Evolutionary conservation across 2,329 filamentous ascomycete genomes (phyloP), one percentile per base, ranked within the genome.

Genomic region (Ascochyta viciae-villosae): DNA sequence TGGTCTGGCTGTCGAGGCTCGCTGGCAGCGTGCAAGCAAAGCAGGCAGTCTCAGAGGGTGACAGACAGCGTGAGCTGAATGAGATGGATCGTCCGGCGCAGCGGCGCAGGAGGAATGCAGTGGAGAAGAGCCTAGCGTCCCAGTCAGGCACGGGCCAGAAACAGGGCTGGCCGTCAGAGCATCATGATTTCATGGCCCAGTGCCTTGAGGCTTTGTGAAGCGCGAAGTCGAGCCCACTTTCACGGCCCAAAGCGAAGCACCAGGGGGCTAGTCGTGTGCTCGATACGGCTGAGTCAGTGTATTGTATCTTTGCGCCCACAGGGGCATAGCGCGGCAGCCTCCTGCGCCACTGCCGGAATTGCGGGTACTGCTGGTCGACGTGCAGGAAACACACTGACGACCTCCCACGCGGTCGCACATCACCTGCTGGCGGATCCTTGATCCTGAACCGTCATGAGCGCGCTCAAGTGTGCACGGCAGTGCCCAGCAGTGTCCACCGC

Each of bases 41-140:
- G 29, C 29, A 31, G 39, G 22, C 31, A 35, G 46, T 56, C 29
- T 50, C 53, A 50, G 47, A 13, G 40, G 19, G 23, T 27, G 46
- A 41, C 52, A 50, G 27, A 29, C 27, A 12, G 8, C 29, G 29
- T 39, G 38, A 56, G 53, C 47, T 56, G 53, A 48, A 35, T 31
- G 24, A 15, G 53, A 56, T 51, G 10, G 53, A 56, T 51, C 47
- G 53, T 41, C 53, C 53, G 47, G 53, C 47, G 48, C 47, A 50
- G 53, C 53, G 47, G 53, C 47, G 48, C 50, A 56, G 53, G 53
- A 56, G 53, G 53, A 51, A 51, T 56, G 47, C 42, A 56, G 53
- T 42, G 46, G 53, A 56, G 53, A 51, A 50, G 53, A 42, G 53
- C 33, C 37, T 56, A 56, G 53, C 53, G 53, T 56, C 38, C 26